Base-by-base conservation (phyloP, 371 early-diverging fungal species). In the Actinomortierella ambigua region DNA sequence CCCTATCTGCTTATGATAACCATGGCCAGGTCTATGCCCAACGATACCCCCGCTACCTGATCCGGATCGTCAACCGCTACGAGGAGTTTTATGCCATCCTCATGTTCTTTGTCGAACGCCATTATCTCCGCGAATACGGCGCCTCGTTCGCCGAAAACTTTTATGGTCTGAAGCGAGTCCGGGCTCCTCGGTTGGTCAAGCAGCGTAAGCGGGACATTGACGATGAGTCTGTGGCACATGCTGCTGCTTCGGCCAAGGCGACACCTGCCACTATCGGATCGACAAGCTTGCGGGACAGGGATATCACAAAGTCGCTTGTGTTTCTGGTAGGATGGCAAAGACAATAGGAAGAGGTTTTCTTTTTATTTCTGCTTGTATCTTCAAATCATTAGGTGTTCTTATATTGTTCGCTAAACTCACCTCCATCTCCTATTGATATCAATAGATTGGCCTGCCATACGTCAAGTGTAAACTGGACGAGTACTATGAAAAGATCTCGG, bases 101-200 rank as follows among this genome's bases (percentile, higher is more conserved):
- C 15, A 93, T 93, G 92, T 71, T 88, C 42, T 69, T 91, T 34
- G 82, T 95, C 9, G 95, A 96, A 76, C 79, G 86, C 8, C 91
- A 93, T 61, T 95, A 93, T 61, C 82, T 95, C 57, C 83, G 86
- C 43, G 86, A 87, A 64, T 93, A 90, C 82, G 89, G 89, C 43
- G 90, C 84, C 1, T 93, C 96, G 14, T 95, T 94, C 78, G 86
- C 95, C 17, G 97, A 97, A 78, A 91, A 91, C 77, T 95, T 95
- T 77, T 97, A 97, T 75, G 95, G 95, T 0, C 69, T 93, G 50
- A 92, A 93, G 69, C 75, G 97, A 59, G 63, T 59, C 9, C 53
- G 61, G 20, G 69, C 54, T n/a, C 75, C 58, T 39, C 54, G 62
- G 14, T 34, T 13, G 22, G 63, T 57, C 28, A 61, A 63, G 41